Base-by-base conservation (phyloP, 768 basidiomycete genomes). In the Inosperma sp. region DNA sequence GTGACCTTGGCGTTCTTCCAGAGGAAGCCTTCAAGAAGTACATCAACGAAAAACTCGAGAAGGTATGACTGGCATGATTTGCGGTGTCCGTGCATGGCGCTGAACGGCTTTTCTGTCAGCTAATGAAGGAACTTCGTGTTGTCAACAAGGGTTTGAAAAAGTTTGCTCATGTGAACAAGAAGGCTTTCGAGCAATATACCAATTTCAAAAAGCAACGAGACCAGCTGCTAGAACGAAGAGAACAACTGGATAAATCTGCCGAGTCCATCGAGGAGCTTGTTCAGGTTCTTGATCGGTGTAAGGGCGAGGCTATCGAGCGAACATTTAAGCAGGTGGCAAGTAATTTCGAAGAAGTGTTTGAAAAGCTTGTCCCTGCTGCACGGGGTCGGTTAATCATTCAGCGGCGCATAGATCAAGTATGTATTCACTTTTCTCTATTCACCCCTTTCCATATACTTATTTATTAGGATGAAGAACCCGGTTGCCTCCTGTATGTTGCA, bases 81-180 rank as follows among this genome's bases (percentile, higher is more conserved):
- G n/a, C n/a, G n/a, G n/a, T n/a, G n/a, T n/a, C n/a, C n/a, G n/a
- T n/a, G n/a, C n/a, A n/a, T 12, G 14, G 12, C 33, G 7, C 7
- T 17, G 39, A 27, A 30, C 10, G 10, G 37, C n/a, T 29, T 49
- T 26, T 44, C 33, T 9, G 23, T 17, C 43, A 99, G 95, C 77
- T 99, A 36, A 82, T 94, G 61, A 95, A 93, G 70, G 88, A 88
- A 56, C 76, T 99, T n/a, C 93, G 94, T 58, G 75, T 78, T 12
- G 85, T 93, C 54, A 96, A 97, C 62, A 93, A 98, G 62, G 81
- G 83, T 22, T 73, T 99, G 59, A 95, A 96, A 67, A 95, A 93
- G 66, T 99, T 94, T 61, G 90, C 93, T 0, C 93, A 97, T 63
- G 95, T 98, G 55, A 99, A 99, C 76, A 99, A 99, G 77, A 97